phyloP scores from a whole-genome alignment of 1,284 basidiomycete species.

The Pterulicium gracile region DNA sequence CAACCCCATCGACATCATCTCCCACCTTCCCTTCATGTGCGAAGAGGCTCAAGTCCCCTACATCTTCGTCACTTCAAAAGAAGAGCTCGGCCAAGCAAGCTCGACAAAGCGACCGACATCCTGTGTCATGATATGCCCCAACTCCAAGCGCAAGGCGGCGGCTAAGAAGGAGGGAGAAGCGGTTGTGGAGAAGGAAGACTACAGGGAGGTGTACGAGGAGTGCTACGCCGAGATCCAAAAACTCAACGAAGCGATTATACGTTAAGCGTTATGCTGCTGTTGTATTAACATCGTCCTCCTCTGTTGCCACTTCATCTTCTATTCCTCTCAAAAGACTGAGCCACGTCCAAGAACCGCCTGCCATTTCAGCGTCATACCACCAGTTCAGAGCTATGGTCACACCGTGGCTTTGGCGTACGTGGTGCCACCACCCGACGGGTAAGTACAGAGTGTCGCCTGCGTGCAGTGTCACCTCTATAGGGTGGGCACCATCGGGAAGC shows the following conservation, averaged over 20 bases:
- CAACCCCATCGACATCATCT: conserved; percentile 96
- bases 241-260: conserved; percentile 57
- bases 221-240: conserved; percentile 79
- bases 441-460: conserved; percentile 81
- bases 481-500: conserved; percentile 41
- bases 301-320: background rate
- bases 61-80: conserved; percentile 79
- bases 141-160: conserved; percentile 63
- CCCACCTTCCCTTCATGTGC: conserved; percentile 88
- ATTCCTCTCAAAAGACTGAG: background rate
- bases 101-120: conserved; percentile 97
- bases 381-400: conserved; percentile 76
- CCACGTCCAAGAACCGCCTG: conserved; percentile 12
- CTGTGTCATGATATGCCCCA: conserved; percentile 89
- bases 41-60: conserved; percentile 96
- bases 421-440: conserved; percentile 88
- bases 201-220: conserved; percentile 76
- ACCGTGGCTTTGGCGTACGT: conserved; percentile 57
- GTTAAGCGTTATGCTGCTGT: background rate
- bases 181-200: conserved; percentile 73
- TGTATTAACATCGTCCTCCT: background rate
- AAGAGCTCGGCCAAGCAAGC: conserved; percentile 92
- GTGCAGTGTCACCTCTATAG: conserved; percentile 52
- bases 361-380: conserved; percentile 77
- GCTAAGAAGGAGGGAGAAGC: conserved; percentile 51